These are phyloP conservation scores for Cucurbita moschata DNA, from an alignment of 306 rosid genomes.

Conservation along the genomic window DNA sequence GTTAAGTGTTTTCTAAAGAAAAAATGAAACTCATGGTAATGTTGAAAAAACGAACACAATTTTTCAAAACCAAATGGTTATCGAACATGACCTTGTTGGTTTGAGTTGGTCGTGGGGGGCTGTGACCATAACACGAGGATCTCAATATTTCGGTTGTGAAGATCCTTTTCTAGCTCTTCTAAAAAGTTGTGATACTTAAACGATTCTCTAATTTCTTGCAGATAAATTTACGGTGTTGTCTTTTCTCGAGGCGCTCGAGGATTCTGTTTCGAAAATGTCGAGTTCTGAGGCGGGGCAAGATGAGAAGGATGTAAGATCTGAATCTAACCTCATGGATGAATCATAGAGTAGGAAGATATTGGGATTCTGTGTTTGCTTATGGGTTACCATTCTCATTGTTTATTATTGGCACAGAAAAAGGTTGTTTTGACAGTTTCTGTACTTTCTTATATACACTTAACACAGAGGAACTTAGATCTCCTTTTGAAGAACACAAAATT, in stretches of 20 bases:
- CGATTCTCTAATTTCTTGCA: slow-evolving; percentile 20
- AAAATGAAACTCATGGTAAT: too few relatives aligned
- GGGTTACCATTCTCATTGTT: not conserved
- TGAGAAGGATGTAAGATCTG: slow-evolving; percentile 56
- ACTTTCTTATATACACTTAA: not conserved
- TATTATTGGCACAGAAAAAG: not conserved
- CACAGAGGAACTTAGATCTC: not conserved
- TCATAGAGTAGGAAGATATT: slow-evolving; percentile 24
- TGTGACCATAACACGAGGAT: too few relatives aligned
- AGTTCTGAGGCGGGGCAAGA: slow-evolving; percentile 45
- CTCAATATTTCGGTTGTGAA: not conserved
- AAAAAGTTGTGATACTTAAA: not conserved
- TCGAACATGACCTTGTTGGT: too few relatives aligned
- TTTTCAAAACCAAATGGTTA: too few relatives aligned
- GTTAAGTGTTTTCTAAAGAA: not conserved
- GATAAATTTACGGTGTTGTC: slow-evolving; percentile 85
- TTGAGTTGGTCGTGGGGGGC: too few relatives aligned
- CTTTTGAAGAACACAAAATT: not conserved
- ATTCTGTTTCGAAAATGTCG: slow-evolving; percentile 41
- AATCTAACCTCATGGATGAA: slow-evolving; percentile 59
- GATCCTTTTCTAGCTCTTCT: not conserved
- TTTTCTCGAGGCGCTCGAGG: slow-evolving; percentile 91
- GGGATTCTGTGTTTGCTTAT: not conserved
- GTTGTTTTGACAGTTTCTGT: not conserved
- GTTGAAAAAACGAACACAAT: too few relatives aligned